Base-by-base conservation (phyloP, 1,284 basidiomycete genomes). In the Butyriboletus regius region DNA sequence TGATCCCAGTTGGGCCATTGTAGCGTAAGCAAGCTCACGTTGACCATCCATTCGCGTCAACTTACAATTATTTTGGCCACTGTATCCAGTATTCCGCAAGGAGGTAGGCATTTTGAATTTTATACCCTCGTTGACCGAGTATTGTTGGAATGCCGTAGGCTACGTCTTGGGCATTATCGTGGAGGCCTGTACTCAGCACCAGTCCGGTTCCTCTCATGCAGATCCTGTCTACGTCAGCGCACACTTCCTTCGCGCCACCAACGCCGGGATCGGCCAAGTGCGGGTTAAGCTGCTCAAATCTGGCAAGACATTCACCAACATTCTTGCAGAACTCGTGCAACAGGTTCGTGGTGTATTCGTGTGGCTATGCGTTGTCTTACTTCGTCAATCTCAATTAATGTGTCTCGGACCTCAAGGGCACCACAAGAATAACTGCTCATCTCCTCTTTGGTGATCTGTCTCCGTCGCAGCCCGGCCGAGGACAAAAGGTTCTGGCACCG, bases 141-240 rank as follows among this genome's bases (percentile, higher is more conserved):
- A 14, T 31, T 2, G 5, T 39, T 38, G 31, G 34, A 52, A 38
- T 18, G 1, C 6, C 15, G 1, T 51, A 83, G 82, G 82, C 18
- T 83, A 82, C 57, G 66, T 77, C 18, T 67, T 85, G 14, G 77
- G 75, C 2, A 62, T 80, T 32, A 64, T 80, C 17, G 51, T 84
- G 0, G 71, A 82, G 32, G 74, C 81, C 15, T 77, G 74, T 48
- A 71, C 77, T 9, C 67, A 73, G 49, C 62, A 75, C 46, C 81
- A 83, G 61, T 62, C 70, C 2, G 46, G 51, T 7, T 73, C 75
- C 3, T 28, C 57, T 10, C 79, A 82, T 58, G 65, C 61, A 17
- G 81, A 84, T 54, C 75, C 77, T 6, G 66, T 83, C 31, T 77
- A 83, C 59, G 63, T 81, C 44, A 79, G 77, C 4, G 78, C 78